Evolutionary conservation across 2,329 filamentous ascomycete genomes (phyloP).

Genomic region (Lasiodiplodia citricola): DNA sequence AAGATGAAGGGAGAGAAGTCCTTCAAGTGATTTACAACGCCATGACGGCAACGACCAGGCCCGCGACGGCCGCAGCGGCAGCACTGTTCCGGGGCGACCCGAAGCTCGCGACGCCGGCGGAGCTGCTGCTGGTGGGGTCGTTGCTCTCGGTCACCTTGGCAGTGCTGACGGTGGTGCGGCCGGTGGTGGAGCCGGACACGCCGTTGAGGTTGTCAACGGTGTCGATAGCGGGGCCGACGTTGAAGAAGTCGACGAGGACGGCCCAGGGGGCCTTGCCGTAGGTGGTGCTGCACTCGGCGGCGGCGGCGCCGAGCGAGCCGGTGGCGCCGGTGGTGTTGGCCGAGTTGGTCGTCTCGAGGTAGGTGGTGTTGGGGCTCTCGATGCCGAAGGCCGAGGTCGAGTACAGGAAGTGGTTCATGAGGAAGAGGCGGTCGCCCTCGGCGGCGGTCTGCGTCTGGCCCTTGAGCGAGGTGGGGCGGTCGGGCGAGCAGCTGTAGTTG

Average conservation of each 20-base stretch:
- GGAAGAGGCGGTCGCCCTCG: constrained; percentile 62
- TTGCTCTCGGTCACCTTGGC: constrained; percentile 1
- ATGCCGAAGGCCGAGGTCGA: constrained; percentile 45
- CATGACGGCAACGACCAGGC: constrained; percentile 4
- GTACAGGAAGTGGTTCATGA: constrained; percentile 79
- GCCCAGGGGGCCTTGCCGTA: constrained; percentile 69
- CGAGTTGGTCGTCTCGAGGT: constrained; percentile 67
- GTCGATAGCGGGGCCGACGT: constrained; percentile 68
- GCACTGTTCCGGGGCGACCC: neutral
- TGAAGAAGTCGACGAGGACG: constrained; percentile 79
- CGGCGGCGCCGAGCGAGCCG: constrained; percentile 47
- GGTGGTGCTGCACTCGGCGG: constrained; percentile 55
- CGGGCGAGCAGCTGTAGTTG: constrained; percentile 71
- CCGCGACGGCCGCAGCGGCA: neutral
- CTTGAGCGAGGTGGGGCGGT: constrained; percentile 62
- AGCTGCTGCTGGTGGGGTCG: neutral
- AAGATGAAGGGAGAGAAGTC: neutral
- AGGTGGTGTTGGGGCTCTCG: constrained; percentile 45
- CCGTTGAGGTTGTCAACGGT: constrained; percentile 71
- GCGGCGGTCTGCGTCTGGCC: constrained; percentile 57
- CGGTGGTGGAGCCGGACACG: constrained; percentile 46
- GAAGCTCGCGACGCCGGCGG: neutral
- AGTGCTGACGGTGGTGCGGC: constrained; percentile 42
- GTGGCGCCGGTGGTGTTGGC: constrained; percentile 57
- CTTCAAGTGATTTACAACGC: neutral